Percentiles rank a stretch among this genome's conserved stretches.
Evolutionary conservation across 768 basidiomycete species (phyloP).

Genomic region (Mycena kentingensis): DNA sequence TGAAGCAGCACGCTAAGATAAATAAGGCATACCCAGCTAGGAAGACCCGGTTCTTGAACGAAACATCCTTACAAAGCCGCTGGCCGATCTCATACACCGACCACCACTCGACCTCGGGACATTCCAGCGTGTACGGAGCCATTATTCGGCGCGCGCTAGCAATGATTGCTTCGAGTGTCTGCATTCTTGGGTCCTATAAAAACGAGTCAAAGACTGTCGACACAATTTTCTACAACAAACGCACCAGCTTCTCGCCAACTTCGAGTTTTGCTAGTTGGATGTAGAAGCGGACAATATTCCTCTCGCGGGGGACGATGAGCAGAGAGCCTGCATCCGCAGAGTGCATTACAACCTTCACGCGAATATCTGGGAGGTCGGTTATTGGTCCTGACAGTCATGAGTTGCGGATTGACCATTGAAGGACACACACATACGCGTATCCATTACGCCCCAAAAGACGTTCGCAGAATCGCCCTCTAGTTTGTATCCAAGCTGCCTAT

Average conservation of each 20-base stretch:
- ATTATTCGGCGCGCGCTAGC: slow-evolving; percentile 16
- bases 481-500: slow-evolving; percentile 40
- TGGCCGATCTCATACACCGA: slow-evolving; percentile 48
- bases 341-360: slow-evolving; percentile 40
- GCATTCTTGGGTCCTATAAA: slow-evolving; percentile 11
- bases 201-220: too few species aligned
- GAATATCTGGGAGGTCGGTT: slow-evolving; percentile 58
- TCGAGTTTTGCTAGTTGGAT: slow-evolving; percentile 39
- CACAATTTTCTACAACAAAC: background rate
- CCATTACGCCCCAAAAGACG: slow-evolving; percentile 34
- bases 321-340: slow-evolving; percentile 48
- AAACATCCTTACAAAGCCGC: slow-evolving; percentile 48
- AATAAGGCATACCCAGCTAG: slow-evolving; percentile 37
- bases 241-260: slow-evolving; percentile 14
- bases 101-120: slow-evolving; percentile 35
- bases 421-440: slow-evolving; percentile 5
- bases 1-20: too few species aligned
- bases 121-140: slow-evolving; percentile 20
- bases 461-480: slow-evolving; percentile 52
- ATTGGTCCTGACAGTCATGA: slow-evolving; percentile 36
- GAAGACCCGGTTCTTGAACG: slow-evolving; percentile 49
- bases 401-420: slow-evolving; percentile 48
- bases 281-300: slow-evolving; percentile 51
- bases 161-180: slow-evolving; percentile 16
- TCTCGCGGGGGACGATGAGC: slow-evolving; percentile 55